Percentiles rank a stretch among this genome's conserved stretches.
Evolutionary conservation across 345 rosid genomes (phyloP).

Genomic region (Euphorbia pulcherrima): DNA sequence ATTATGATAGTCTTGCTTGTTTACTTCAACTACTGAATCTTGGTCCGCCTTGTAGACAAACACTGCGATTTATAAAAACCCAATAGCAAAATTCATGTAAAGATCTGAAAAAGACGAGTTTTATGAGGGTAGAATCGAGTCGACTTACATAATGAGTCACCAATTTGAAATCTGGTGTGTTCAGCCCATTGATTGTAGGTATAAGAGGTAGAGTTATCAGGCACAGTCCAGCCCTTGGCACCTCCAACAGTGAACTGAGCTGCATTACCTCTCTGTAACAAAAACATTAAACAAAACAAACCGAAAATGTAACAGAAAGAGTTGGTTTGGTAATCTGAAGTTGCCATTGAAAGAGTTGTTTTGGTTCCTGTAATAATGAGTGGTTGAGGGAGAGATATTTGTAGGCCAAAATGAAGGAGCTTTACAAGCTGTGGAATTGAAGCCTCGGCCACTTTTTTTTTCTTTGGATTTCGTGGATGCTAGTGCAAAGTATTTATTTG

Average conservation of each 20-base stretch:
- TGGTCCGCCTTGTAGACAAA: constrained; percentile 47
- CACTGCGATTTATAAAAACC: constrained; percentile 36
- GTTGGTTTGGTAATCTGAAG: constrained; percentile 11
- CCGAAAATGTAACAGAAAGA: constrained; percentile 27
- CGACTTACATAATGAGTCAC: constrained; percentile 69
- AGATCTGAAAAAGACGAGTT: background rate
- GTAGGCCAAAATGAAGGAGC: constrained; percentile 44
- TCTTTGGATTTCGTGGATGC: constrained; percentile 43
- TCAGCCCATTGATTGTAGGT: constrained; percentile 70
- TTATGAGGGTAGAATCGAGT: too few relatives aligned
- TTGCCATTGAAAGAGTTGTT: constrained; percentile 22
- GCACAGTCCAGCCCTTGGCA: constrained; percentile 57
- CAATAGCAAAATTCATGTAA: background rate
- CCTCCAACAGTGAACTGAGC: constrained; percentile 60
- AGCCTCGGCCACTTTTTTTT: constrained; percentile 51
- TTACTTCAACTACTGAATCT: constrained; percentile 74
- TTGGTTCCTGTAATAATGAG: constrained; percentile 2
- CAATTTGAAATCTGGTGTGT: constrained; percentile 59
- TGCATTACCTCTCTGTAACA: constrained; percentile 44
- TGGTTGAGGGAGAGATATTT: constrained; percentile 40
- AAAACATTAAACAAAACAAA: constrained; percentile 35
- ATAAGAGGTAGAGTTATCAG: constrained; percentile 28
- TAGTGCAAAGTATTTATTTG: constrained; percentile 72
- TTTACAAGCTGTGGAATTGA: constrained; percentile 49
- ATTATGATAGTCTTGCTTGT: constrained; percentile 45